Evolutionary conservation across 2,329 filamentous ascomycete genomes (phyloP).

Genomic region (Hypoxylon sp.): DNA sequence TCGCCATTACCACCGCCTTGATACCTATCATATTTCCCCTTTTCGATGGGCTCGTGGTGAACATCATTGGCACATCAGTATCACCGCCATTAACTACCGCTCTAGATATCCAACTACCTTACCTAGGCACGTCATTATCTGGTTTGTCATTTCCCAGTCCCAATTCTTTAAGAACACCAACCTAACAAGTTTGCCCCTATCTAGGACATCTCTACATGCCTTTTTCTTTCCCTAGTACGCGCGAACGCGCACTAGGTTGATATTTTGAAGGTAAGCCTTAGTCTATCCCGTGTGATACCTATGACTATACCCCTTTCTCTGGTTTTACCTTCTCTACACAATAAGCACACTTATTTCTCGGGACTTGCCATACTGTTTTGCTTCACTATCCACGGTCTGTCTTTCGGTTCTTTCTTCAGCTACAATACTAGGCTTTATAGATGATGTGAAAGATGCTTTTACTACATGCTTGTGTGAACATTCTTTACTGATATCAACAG

Average conservation of each 20-base stretch:
- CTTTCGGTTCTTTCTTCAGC: not conserved
- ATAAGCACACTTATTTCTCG: too few relatives aligned
- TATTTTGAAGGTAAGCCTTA: not conserved
- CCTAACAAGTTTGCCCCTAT: not conserved
- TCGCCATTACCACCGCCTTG: not conserved
- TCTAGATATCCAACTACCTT: not conserved
- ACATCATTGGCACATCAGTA: not conserved
- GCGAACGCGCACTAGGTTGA: not conserved
- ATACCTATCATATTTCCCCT: not conserved
- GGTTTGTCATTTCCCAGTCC: not conserved
- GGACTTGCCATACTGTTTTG: too few relatives aligned
- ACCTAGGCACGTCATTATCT: not conserved
- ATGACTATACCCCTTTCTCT: not conserved
- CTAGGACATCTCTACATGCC: not conserved
- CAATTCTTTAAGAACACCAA: not conserved
- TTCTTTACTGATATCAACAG: not conserved
- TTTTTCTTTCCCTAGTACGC: not conserved
- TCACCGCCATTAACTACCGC: not conserved
- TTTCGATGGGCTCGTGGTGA: not conserved
- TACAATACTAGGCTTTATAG: not conserved
- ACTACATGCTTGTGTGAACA: not conserved
- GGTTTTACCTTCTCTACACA: not conserved
- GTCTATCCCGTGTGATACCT: not conserved
- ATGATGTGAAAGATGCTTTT: not conserved
- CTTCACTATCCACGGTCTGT: not conserved